Conservation (phyloP, 192 early-diverging fungal species). For the Coemansia asiatica region DNA sequence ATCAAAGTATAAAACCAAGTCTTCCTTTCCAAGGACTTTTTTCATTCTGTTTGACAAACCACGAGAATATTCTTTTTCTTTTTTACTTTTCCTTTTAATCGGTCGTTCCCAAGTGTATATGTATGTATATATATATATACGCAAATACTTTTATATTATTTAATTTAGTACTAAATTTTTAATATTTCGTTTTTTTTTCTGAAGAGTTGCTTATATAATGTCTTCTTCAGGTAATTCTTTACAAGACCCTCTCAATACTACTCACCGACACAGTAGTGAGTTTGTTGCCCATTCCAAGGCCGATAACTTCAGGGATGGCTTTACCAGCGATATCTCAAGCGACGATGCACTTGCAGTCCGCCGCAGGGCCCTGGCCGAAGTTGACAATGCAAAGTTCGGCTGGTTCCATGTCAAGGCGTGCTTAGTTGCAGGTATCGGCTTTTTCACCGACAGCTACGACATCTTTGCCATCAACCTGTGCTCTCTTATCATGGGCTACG, state of each 20-base stretch:
- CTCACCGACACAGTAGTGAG: conserved; percentile 2
- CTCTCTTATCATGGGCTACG: conserved; percentile 76
- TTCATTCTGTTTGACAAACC: background rate
- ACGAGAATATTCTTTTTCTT: background rate
- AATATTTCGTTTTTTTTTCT: too few relatives aligned
- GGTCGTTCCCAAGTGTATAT: too few relatives aligned
- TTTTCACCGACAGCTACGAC: conserved; percentile 92
- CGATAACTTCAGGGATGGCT: background rate
- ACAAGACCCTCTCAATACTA: conserved; percentile 14
- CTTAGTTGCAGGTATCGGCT: conserved; percentile 73
- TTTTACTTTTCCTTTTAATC: background rate
- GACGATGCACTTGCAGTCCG: conserved; percentile 18
- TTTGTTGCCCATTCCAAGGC: conserved; percentile 1
- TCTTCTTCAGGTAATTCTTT: conserved; percentile 16
- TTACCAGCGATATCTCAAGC: conserved; percentile 1
- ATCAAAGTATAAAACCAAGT: background rate
- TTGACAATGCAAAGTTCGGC: conserved; percentile 71
- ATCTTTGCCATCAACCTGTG: conserved; percentile 86
- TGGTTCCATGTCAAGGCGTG: conserved; percentile 77
- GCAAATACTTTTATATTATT: background rate
- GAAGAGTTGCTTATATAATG: background rate
- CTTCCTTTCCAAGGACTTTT: background rate
- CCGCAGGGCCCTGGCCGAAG: conserved; percentile 32
- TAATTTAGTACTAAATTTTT: background rate
- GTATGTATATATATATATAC: too few relatives aligned